Evolutionary conservation across 2,329 filamentous ascomycete species (phyloP).

Genomic region (Ascochyta viciae-villosae): DNA sequence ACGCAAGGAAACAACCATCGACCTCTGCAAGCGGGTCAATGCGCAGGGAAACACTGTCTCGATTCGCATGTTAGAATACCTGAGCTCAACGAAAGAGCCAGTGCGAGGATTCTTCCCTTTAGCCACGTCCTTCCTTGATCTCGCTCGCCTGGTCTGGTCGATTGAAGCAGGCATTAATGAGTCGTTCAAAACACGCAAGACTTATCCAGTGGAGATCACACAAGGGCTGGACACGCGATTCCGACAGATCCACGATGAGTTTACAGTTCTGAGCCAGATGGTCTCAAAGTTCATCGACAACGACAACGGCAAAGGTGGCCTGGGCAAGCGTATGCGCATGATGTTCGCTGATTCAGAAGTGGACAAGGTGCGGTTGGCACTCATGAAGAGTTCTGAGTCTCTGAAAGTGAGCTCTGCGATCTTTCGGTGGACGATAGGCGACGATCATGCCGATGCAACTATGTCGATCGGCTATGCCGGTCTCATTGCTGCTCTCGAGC

Average conservation of each 20-base stretch:
- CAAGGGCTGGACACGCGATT: constrained; percentile 70
- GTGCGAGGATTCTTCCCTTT: constrained; percentile 57
- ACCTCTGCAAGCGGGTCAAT: constrained; percentile 65
- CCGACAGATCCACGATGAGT: constrained; percentile 66
- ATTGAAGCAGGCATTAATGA: constrained; percentile 67
- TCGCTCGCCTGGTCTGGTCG: constrained; percentile 69
- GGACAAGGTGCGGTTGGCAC: constrained; percentile 63
- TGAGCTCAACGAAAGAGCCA: constrained; percentile 43
- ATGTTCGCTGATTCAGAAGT: constrained; percentile 61
- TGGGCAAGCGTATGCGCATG: constrained; percentile 68
- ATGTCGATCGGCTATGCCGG: constrained; percentile 73
- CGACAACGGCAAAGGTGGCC: constrained; percentile 64
- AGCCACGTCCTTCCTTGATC: constrained; percentile 72
- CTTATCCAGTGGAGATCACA: constrained; percentile 66
- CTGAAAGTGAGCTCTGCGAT: constrained; percentile 69
- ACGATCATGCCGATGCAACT: constrained; percentile 64
- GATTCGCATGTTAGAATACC: constrained; percentile 48
- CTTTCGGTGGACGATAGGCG: constrained; percentile 69
- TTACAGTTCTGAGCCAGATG: constrained; percentile 68
- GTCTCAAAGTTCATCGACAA: constrained; percentile 66
- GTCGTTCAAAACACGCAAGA: constrained; percentile 55
- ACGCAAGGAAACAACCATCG: constrained; percentile 52
- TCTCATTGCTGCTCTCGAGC: constrained; percentile 68
- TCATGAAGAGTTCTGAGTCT: constrained; percentile 66
- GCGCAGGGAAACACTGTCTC: constrained; percentile 61